phyloP scores from a whole-genome alignment of 768 basidiomycete species.

The Kwoniella sp. region DNA sequence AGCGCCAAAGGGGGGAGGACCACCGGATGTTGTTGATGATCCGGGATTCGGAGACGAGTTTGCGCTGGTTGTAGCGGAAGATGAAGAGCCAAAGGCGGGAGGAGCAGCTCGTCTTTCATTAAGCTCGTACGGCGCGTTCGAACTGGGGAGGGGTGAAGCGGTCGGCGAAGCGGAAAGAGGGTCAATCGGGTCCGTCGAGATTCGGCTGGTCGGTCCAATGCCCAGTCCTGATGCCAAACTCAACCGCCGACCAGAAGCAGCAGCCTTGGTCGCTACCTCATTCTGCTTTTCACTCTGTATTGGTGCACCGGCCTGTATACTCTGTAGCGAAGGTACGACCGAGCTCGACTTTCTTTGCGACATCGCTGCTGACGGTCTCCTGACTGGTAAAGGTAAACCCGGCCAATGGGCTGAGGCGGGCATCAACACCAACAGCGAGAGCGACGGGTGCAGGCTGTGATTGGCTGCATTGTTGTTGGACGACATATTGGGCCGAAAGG shows the following conservation, averaged over 20 bases:
- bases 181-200: slow-evolving; percentile 7
- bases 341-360: slow-evolving; percentile 28
- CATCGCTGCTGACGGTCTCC: slow-evolving; percentile 26
- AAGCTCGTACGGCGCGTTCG: background rate
- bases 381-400: slow-evolving; percentile 19
- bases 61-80: background rate
- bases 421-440: slow-evolving; percentile 38
- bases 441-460: slow-evolving; percentile 8
- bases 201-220: slow-evolving; percentile 28
- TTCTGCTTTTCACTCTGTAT: background rate
- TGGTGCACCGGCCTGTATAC: slow-evolving; percentile 7
- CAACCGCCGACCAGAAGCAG: slow-evolving; percentile 15
- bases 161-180: slow-evolving; percentile 7
- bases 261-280: background rate
- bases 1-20: slow-evolving; percentile 28
- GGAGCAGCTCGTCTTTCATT: slow-evolving; percentile 8
- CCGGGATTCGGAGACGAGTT: background rate
- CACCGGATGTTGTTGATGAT: background rate
- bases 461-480: slow-evolving; percentile 4
- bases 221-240: slow-evolving; percentile 46
- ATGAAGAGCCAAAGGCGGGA: slow-evolving; percentile 7
- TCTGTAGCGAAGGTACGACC: slow-evolving; percentile 29
- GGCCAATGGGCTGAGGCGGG: slow-evolving; percentile 35
- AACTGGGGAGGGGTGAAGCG: background rate
- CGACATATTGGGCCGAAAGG: slow-evolving; percentile 13